Evolutionary conservation across 176 grass and related monocot genomes (phyloP), one percentile per base, ranked within the genome.

Genomic region (Oryza punctata): DNA sequence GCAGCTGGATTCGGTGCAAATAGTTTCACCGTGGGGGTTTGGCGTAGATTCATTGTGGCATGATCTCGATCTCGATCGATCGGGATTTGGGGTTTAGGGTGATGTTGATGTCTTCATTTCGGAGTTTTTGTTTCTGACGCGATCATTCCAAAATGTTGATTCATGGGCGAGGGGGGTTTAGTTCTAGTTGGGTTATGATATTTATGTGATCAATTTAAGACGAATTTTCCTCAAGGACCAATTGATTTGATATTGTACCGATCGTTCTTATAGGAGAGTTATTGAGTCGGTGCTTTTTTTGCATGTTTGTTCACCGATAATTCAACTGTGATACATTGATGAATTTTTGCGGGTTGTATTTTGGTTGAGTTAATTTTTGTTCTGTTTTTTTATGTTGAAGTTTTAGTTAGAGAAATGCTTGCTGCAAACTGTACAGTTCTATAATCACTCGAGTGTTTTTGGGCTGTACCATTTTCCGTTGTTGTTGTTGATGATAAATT

Each of bases 81-180:
- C 25, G 14, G 37, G 43, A 67, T 83, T 82, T 74, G 35, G 45
- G 50, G 37, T 73, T 81, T 81, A 67, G 10, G 49, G 4, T 82
- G 79, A 90, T 30, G 79, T 49, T 63, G 79, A 82, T 90, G 74
- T 69, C 23, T 83, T 24, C 68, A 63, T 75, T 28, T 79, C 68
- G 61, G 69, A 47, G 54, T 82, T 86, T 64, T 73, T 8, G 38
- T 54, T 16, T 61, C 37, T 15, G 6, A 3, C 13, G 37, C 19
- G 61, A 90, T 90, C 61, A 24, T 52, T 23, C 69, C 12, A 10
- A 32, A 43, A 10, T 25, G 3, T 47, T 75, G 75, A 75, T 75
- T 74, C 32, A 18, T 60, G 5, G 37, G n/a, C 21, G 6, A 61
- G 82, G 84, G 37, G 74, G 84, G 86, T 90, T 90, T 79, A 75